phyloP scores from a whole-genome alignment of 805 yeast species.

The Candida mattraensis region DNA sequence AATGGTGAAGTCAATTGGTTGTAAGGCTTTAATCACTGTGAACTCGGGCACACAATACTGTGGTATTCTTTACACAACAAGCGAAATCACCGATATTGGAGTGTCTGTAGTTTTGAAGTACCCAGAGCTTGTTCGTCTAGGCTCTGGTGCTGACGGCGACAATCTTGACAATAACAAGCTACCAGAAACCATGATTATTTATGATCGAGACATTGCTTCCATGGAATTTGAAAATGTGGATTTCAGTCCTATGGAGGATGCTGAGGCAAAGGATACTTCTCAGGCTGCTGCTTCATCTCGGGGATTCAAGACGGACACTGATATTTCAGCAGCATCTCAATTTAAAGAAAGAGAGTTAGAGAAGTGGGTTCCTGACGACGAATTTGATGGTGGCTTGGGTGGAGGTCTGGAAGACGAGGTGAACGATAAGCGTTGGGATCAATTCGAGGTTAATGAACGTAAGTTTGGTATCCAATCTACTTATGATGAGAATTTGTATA shows the following conservation, averaged over 20 bases:
- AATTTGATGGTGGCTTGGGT: slow-evolving; percentile 16
- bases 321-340: slow-evolving; percentile 59
- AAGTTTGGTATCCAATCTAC: slow-evolving; percentile 87
- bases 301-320: slow-evolving; percentile 79
- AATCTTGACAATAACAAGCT: slow-evolving; percentile 35
- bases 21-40: slow-evolving; percentile 55
- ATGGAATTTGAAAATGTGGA: slow-evolving; percentile 44
- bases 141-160: slow-evolving; percentile 37
- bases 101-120: slow-evolving; percentile 55
- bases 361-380: slow-evolving; percentile 78
- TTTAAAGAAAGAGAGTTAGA: slow-evolving; percentile 71
- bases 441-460: slow-evolving; percentile 85
- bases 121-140: slow-evolving; percentile 44
- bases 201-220: slow-evolving; percentile 52
- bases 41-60: slow-evolving; percentile 57
- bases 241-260: slow-evolving; percentile 17
- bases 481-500: slow-evolving; percentile 82
- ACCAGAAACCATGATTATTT: slow-evolving; percentile 45
- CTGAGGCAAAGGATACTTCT: slow-evolving; percentile 10
- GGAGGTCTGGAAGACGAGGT: slow-evolving; percentile 38
- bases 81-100: slow-evolving; percentile 39
- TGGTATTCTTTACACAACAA: slow-evolving; percentile 58
- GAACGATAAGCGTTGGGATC: slow-evolving; percentile 68
- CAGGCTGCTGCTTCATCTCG: slow-evolving; percentile 15
- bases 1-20: slow-evolving; percentile 60